phyloP scores from a whole-genome alignment of 1,139 yeast species.

The Sugiyamaella pinicola region DNA sequence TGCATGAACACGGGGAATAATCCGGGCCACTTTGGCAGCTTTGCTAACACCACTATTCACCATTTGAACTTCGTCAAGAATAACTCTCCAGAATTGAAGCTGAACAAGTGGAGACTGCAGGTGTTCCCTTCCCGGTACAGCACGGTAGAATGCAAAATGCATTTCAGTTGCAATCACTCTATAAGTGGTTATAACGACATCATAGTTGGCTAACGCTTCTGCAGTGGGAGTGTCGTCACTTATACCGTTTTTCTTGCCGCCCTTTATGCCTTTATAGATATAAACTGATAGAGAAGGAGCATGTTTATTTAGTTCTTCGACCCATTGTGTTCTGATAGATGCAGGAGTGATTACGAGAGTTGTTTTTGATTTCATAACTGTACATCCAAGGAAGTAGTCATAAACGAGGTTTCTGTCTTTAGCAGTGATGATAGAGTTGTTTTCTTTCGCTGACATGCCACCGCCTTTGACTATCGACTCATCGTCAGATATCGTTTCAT shows the following conservation, averaged over 20 bases:
- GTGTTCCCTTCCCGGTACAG: constrained; percentile 38
- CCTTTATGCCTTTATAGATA: constrained; percentile 57
- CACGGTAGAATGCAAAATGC: constrained; percentile 76
- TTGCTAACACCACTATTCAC: constrained; percentile 71
- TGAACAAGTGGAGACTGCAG: constrained; percentile 74
- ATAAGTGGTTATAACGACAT: constrained; percentile 84
- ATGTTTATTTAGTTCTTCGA: constrained; percentile 63
- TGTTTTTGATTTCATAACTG: constrained; percentile 60
- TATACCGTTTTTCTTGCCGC: constrained; percentile 36
- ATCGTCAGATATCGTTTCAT: neutral
- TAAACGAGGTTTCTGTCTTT: constrained; percentile 25
- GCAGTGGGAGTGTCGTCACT: constrained; percentile 42
- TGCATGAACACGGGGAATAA: constrained; percentile 81
- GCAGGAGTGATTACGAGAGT: constrained; percentile 85
- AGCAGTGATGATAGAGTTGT: neutral
- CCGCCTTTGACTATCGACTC: neutral
- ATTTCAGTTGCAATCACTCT: constrained; percentile 67
- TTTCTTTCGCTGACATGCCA: neutral
- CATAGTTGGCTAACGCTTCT: constrained; percentile 54
- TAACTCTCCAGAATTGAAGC: constrained; percentile 86
- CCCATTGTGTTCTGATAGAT: constrained; percentile 83
- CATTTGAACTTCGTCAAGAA: constrained; percentile 94
- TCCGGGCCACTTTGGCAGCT: constrained; percentile 76
- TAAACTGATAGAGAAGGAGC: constrained; percentile 61
- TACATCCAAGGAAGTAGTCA: constrained; percentile 52